phyloP scores from a whole-genome alignment of 2,329 filamentous ascomycete genomes.

The Fusarium hostae region DNA sequence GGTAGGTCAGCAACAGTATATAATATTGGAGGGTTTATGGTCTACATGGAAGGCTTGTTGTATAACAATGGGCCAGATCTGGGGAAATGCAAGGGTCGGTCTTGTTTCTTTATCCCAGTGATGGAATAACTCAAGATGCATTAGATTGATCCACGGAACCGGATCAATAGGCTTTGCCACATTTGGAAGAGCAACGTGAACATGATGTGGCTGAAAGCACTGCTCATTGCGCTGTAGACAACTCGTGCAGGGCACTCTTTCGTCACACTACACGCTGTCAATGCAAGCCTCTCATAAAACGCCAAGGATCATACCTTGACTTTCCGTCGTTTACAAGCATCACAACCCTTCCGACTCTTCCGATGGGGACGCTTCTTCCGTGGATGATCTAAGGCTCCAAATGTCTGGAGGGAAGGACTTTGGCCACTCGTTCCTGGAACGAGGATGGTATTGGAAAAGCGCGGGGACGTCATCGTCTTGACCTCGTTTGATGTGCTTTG shows the following conservation, averaged over 20 bases:
- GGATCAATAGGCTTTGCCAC: not conserved
- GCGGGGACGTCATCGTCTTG: not conserved
- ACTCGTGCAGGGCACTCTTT: not conserved
- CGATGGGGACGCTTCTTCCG: not conserved
- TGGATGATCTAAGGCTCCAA: not conserved
- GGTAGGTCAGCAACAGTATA: accelerated
- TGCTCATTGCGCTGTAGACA: not conserved
- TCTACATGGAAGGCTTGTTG: not conserved
- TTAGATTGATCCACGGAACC: not conserved
- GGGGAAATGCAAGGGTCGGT: not conserved
- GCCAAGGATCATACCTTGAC: not conserved
- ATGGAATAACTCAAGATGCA: not conserved
- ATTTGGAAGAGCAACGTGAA: not conserved
- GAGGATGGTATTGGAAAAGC: not conserved
- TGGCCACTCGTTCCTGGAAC: not conserved
- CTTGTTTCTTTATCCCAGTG: not conserved
- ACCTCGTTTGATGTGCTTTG: not conserved
- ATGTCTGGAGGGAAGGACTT: accelerated
- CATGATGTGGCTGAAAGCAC: not conserved
- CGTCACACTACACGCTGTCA: not conserved
- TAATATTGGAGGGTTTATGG: not conserved
- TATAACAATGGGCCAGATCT: not conserved
- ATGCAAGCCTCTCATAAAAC: not conserved
- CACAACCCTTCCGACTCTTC: not conserved
- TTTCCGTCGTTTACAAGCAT: not conserved